phyloP scores from a whole-genome alignment of 192 early-diverging fungal species.

The Podila clonocystis region DNA sequence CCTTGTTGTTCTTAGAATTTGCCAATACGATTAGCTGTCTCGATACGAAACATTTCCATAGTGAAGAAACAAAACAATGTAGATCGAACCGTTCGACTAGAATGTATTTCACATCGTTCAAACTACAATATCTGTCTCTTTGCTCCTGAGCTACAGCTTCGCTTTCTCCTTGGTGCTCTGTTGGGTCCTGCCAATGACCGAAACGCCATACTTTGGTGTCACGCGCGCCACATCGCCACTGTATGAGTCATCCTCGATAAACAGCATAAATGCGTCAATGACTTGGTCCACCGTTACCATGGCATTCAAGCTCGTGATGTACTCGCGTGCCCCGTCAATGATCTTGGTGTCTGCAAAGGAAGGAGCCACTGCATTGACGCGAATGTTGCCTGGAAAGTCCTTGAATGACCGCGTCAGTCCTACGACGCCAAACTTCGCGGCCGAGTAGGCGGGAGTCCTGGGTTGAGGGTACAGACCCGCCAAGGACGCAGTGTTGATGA shows the following conservation, averaged over 20 bases:
- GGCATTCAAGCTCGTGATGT: constrained; percentile 25
- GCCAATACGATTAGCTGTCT: no score
- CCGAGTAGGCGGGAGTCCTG: constrained; percentile 75
- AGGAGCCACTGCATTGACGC: constrained; percentile 73
- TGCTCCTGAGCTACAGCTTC: neutral
- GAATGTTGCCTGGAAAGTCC: constrained; percentile 56
- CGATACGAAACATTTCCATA: no score
- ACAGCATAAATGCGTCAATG: constrained; percentile 63
- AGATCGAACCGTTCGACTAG: no score
- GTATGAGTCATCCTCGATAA: constrained; percentile 66
- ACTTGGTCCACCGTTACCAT: constrained; percentile 56
- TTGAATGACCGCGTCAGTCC: constrained; percentile 66
- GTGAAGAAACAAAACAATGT: no score
- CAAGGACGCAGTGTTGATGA: constrained; percentile 81
- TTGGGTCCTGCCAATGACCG: neutral
- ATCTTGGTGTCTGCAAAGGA: constrained; percentile 64
- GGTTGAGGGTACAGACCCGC: constrained; percentile 69
- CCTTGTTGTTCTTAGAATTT: no score
- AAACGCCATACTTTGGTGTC: neutral
- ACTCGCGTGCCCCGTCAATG: constrained; percentile 47
- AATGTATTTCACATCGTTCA: no score
- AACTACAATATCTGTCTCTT: neutral
- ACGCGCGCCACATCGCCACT: constrained; percentile 54
- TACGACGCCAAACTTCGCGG: constrained; percentile 79
- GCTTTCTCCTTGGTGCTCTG: neutral